phyloP scores from a whole-genome alignment of 176 grass and related monocot genomes.

The Aegilops sharonensis region DNA sequence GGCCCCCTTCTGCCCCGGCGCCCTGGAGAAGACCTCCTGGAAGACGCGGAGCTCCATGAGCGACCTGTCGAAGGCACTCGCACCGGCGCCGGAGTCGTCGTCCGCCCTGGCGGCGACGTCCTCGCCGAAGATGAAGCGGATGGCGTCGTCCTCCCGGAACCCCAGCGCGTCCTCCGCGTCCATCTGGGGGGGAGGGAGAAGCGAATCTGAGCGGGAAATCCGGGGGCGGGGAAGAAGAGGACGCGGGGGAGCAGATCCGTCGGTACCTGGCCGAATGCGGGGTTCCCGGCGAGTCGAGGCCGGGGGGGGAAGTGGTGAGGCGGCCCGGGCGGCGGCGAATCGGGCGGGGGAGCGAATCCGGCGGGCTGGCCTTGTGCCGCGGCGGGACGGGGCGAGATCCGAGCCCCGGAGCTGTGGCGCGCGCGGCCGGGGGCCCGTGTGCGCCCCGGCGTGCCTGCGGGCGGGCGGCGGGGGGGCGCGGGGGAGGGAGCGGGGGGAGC shows the following conservation, averaged over 20 bases:
- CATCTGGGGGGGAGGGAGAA: neutral
- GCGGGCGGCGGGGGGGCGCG: neutral
- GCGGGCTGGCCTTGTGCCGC: neutral
- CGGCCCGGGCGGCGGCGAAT: neutral
- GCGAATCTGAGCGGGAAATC: neutral
- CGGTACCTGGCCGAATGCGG: neutral
- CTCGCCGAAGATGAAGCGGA: conserved; percentile 79
- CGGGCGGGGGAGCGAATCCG: neutral
- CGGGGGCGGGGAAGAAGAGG: neutral
- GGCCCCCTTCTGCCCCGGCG: conserved; percentile 8
- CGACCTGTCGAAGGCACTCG: conserved; percentile 54
- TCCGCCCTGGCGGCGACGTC: conserved; percentile 35
- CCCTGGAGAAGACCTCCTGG: conserved; percentile 55
- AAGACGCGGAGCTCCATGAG: conserved; percentile 62
- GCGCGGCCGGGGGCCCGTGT: neutral
- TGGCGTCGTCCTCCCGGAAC: conserved; percentile 57
- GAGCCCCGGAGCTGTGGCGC: neutral
- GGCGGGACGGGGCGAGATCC: neutral
- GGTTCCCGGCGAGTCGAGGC: neutral
- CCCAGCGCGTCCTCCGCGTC: conserved; percentile 10
- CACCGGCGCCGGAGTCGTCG: neutral
- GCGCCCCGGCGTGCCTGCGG: neutral
- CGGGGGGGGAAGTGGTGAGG: neutral
- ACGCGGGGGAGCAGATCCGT: neutral
- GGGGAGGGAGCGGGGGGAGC: neutral